Percentiles rank a stretch among this genome's conserved stretches.
phyloP scores from a whole-genome alignment of 2,329 filamentous ascomycete species.

The Aspergillus fumigatiaffinis region DNA sequence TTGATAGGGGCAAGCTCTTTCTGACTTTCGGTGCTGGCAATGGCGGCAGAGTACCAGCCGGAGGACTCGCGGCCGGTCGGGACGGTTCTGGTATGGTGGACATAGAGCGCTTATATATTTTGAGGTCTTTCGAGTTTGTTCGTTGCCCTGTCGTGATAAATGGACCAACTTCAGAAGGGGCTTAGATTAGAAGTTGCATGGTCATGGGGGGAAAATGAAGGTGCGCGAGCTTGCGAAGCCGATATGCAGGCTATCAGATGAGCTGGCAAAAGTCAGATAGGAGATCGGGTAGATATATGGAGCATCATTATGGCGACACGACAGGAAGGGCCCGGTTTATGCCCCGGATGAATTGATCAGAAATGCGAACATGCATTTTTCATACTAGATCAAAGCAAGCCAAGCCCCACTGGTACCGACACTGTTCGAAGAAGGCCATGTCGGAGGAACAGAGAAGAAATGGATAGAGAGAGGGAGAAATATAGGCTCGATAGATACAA shows the following conservation, averaged over 20 bases:
- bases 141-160: background rate
- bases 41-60: conserved; percentile 67
- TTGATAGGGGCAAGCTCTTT: conserved; percentile 56
- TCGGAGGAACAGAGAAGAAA: background rate
- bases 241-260: background rate
- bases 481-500: background rate
- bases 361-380: background rate
- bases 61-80: conserved; percentile 59
- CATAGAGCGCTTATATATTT: conserved; percentile 24
- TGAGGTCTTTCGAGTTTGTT: background rate
- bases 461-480: background rate
- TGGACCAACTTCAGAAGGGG: background rate
- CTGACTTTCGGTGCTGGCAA: conserved; percentile 70
- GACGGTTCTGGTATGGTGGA: conserved; percentile 65
- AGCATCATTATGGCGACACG: background rate
- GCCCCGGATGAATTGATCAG: background rate
- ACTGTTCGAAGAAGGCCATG: background rate
- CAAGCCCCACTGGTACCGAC: background rate
- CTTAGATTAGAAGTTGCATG: background rate
- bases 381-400: background rate
- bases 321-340: background rate
- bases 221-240: background rate
- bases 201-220: background rate
- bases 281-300: background rate
- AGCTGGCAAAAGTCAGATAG: background rate